Base-by-base conservation (phyloP, 495 filamentous ascomycete genomes). In the Neurospora sp. region DNA sequence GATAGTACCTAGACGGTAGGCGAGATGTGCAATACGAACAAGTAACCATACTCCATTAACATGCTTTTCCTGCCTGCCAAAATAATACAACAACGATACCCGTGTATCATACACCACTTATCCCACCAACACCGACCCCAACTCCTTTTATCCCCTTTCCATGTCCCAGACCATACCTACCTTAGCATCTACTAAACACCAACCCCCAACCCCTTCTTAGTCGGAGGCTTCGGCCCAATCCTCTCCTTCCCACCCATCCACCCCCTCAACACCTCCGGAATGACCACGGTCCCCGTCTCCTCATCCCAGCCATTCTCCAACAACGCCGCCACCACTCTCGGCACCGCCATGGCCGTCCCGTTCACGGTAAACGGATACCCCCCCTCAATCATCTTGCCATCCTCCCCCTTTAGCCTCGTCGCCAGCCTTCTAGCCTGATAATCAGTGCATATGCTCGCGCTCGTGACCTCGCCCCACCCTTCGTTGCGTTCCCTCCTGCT, bases 391-490 rank as follows among this genome's bases (percentile, higher is more conserved):
- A 85, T 75, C 77, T 84, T 86, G 9, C 49, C 87, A 69, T 82
- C 84, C 71, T 46, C 72, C 23, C 76, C 74, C 79, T 85, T 84
- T 18, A 93, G 81, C 20, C 90, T 86, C 12, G 96, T 97, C 37
- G 87, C 91, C 44, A 99, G 84, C 23, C 96, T 87, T 10, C 96
- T 86, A 27, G 88, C 91, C 85, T 99, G 96, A 82, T 98, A 98
- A 80, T 98, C 96, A 5, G 93, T 96, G 81, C 96, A 99, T 73
- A 95, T 91, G 71, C 93, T 95, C 14, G 93, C 90, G 71, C 90
- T 93, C 0, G 95, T 97, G 12, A 99, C 93, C 81, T 99, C 96
- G 39, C 96, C 96, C 92, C 93, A 99, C 14, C 94, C 95, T 37
- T 90, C 88, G 79, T 94, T 90, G 20, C 88, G 84, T 39, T 87